Evolutionary conservation across 345 rosid genomes (phyloP).

Genomic region (Populus davidiana): DNA sequence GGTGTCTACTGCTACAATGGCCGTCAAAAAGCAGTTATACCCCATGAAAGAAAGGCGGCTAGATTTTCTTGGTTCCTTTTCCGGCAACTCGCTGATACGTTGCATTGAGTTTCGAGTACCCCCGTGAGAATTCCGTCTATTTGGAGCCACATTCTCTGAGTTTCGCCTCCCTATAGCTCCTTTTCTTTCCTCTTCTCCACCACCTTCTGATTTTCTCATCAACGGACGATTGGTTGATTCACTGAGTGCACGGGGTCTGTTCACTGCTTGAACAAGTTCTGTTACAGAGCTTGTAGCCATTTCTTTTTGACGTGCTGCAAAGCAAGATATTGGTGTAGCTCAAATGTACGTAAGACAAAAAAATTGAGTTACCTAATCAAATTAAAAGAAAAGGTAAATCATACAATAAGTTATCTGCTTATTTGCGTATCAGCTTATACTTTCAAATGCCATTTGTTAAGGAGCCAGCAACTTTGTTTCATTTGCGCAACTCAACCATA

Average conservation of each 20-base stretch:
- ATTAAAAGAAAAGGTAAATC: background rate
- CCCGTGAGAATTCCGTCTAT: constrained; percentile 46
- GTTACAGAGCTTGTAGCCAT: constrained; percentile 65
- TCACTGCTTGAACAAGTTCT: constrained; percentile 84
- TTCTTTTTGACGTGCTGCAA: constrained; percentile 82
- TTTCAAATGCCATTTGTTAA: too few species aligned
- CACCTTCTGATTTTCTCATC: constrained; percentile 52
- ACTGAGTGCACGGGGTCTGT: constrained; percentile 75
- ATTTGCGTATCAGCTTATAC: background rate
- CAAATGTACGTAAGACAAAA: background rate
- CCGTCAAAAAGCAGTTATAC: constrained; percentile 24
- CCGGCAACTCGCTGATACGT: constrained; percentile 67
- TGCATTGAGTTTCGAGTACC: constrained; percentile 57
- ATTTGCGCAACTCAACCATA: too few species aligned
- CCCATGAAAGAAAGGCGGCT: constrained; percentile 78
- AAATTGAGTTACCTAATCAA: background rate
- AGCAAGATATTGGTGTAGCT: background rate
- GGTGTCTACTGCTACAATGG: background rate
- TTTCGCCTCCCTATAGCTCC: constrained; percentile 46
- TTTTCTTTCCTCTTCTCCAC: constrained; percentile 32
- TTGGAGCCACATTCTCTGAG: constrained; percentile 51
- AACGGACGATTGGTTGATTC: constrained; percentile 60
- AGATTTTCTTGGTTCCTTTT: constrained; percentile 59
- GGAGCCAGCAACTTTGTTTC: too few species aligned
- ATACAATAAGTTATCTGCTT: background rate